Conservation (phyloP, 805 yeast genomes). For the Myxozyma neglecta region DNA sequence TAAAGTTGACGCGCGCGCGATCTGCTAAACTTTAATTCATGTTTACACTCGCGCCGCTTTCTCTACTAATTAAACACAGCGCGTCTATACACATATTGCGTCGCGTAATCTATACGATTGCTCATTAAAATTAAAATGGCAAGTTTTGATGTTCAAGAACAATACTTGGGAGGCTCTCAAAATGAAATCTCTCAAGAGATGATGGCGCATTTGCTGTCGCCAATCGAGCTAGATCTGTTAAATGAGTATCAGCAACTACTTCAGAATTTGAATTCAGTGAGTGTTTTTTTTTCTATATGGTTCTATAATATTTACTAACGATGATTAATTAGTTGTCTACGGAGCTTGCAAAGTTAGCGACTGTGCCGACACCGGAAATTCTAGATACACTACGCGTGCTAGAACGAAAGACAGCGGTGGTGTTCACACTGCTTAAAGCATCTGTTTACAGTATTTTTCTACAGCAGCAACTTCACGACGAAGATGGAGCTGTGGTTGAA, state of each 20-base stretch:
- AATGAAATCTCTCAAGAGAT: conserved; percentile 12
- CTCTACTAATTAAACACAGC: neutral
- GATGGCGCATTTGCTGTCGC: conserved; percentile 19
- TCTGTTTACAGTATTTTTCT: conserved; percentile 66
- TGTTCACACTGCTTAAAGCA: conserved; percentile 65
- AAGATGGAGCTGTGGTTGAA: conserved; percentile 20
- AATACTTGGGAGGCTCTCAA: neutral
- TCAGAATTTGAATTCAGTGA: conserved; percentile 16
- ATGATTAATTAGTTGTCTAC: conserved; percentile 15
- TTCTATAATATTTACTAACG: neutral
- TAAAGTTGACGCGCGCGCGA: neutral
- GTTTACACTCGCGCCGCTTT: neutral
- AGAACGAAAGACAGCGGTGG: conserved; percentile 63
- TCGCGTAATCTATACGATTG: neutral
- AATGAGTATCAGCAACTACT: conserved; percentile 18
- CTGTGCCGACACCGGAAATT: conserved; percentile 39
- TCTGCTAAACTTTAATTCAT: neutral
- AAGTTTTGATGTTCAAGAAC: neutral
- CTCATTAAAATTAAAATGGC: neutral
- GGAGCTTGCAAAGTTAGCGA: conserved; percentile 20
- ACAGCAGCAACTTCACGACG: conserved; percentile 43
- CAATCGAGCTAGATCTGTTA: conserved; percentile 24
- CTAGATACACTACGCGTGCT: conserved; percentile 56
- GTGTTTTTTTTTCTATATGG: neutral
- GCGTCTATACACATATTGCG: neutral